Percentiles rank a stretch among this genome's conserved stretches.
phyloP scores from a whole-genome alignment of 768 basidiomycete genomes.

The Pluteus cervinus region DNA sequence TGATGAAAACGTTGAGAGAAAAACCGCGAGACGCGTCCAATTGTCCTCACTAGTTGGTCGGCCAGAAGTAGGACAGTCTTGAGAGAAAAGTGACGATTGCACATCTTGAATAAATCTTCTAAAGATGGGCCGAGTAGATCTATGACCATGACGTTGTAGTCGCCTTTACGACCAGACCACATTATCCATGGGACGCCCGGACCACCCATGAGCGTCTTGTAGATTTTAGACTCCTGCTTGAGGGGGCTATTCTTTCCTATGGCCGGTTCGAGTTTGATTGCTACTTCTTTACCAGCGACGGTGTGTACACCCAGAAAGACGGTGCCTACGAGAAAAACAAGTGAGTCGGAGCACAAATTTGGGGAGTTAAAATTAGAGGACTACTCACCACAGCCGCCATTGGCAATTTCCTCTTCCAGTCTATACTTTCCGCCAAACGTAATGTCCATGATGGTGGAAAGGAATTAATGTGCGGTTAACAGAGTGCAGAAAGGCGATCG shows the following conservation, averaged over 20 bases:
- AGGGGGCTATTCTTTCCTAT: slow-evolving; percentile 56
- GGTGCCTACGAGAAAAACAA: slow-evolving; percentile 41
- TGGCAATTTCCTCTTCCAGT: slow-evolving; percentile 75
- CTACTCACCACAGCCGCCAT: slow-evolving; percentile 67
- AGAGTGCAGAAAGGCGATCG: not conserved
- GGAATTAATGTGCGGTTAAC: not conserved
- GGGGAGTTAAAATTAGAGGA: slow-evolving; percentile 1
- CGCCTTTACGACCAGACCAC: slow-evolving; percentile 86
- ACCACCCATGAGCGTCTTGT: slow-evolving; percentile 86
- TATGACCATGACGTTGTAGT: slow-evolving; percentile 98
- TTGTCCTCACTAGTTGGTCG: slow-evolving; percentile 80
- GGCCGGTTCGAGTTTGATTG: slow-evolving; percentile 77
- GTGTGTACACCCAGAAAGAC: slow-evolving; percentile 78
- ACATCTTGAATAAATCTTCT: slow-evolving; percentile 83
- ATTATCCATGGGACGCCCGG: slow-evolving; percentile 89
- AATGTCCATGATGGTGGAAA: slow-evolving; percentile 21
- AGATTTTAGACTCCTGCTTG: slow-evolving; percentile 86
- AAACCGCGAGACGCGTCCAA: not conserved
- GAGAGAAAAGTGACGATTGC: slow-evolving; percentile 87
- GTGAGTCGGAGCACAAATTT: slow-evolving; percentile 1
- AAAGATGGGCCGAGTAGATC: slow-evolving; percentile 90
- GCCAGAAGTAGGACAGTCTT: slow-evolving; percentile 93
- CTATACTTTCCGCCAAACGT: slow-evolving; percentile 74
- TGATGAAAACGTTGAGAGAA: slow-evolving; percentile 16
- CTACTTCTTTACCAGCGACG: slow-evolving; percentile 77